Evolutionary conservation across 495 filamentous ascomycete species (phyloP), one percentile per base, ranked within the genome.

Genomic region (Penicillium salamii): DNA sequence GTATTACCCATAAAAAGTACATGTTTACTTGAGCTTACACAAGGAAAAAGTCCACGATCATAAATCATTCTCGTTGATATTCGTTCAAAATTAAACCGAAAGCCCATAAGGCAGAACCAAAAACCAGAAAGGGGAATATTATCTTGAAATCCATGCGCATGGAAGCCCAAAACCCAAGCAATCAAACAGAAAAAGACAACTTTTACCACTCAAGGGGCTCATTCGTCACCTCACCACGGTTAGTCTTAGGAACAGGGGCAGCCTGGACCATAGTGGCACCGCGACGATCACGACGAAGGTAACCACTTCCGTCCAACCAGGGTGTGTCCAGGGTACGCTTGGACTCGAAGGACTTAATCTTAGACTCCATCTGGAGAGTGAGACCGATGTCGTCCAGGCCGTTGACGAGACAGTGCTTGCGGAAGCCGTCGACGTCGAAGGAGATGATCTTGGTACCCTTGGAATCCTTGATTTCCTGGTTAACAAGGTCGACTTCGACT

Each of bases 381-480:
- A 97, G 71, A 41, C 91, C 93, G 54, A 98, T 97, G 57, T 98
- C 93, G 69, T 98, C 93, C 7, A 98, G 81, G 1, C 93, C 93
- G 65, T 98, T 96, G 52, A 95, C 72, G 29, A 98, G 74, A 63
- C 93, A 98, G 71, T 97, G 89, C 71, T 91, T 95, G 55, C 90
- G 76, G 78, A 97, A 98, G 59, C 81, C 78, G 51, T 97, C 92
- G 24, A 96, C 87, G 2, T 96, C 86, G 58, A 98, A 98, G 33
- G 64, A 62, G 57, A 82, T 84, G 32, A 98, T 72, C 59, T 78
- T 78, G 49, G 79, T 81, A 34, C 93, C 92, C 31, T 78, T 63
- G 2, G 78, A 80, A 54, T 90, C 83, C 57, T 85, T 89, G 74
- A 98, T 85, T 31, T 83, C 69, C 69, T 97, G 91, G 69, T 86